Conservation (phyloP, 2,329 filamentous ascomycete genomes). For the Berkeleyomyces basicola region DNA sequence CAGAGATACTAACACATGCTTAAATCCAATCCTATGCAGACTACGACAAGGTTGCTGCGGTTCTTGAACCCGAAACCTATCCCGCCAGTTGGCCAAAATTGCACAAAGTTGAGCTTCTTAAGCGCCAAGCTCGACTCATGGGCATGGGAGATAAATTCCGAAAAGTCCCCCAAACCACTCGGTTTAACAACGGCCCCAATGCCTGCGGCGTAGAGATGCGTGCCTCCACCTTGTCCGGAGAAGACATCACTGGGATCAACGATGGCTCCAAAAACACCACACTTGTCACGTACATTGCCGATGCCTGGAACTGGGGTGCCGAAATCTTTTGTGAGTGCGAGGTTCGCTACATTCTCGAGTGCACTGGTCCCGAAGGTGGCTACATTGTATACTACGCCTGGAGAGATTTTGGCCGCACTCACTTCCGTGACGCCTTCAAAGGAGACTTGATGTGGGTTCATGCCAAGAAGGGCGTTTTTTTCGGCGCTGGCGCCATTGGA, state of each 20-base stretch:
- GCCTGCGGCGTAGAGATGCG: constrained; percentile 48
- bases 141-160: constrained; percentile 36
- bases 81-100: constrained; percentile 40
- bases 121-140: constrained; percentile 37
- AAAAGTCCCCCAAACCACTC: constrained; percentile 43
- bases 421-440: constrained; percentile 37
- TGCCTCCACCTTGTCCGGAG: constrained; percentile 40
- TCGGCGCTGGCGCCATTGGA: constrained; percentile 47
- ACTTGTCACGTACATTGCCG: constrained; percentile 48
- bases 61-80: constrained; percentile 43
- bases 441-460: constrained; percentile 51
- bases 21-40: constrained; percentile 24
- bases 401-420: constrained; percentile 40
- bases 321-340: constrained; percentile 56
- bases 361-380: constrained; percentile 29
- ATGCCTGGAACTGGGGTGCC: constrained; percentile 57
- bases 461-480: constrained; percentile 46
- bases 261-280: constrained; percentile 53
- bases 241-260: constrained; percentile 48
- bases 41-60: constrained; percentile 36
- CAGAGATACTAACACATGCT: not conserved
- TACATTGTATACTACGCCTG: constrained; percentile 50
- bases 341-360: constrained; percentile 43
- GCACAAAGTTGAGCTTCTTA: constrained; percentile 39
- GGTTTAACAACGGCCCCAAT: constrained; percentile 44